Percentiles rank a stretch among this genome's conserved stretches.
These are phyloP conservation scores for Candida boidinii DNA, from an alignment of 805 yeast species.

Conservation along the genomic window DNA sequence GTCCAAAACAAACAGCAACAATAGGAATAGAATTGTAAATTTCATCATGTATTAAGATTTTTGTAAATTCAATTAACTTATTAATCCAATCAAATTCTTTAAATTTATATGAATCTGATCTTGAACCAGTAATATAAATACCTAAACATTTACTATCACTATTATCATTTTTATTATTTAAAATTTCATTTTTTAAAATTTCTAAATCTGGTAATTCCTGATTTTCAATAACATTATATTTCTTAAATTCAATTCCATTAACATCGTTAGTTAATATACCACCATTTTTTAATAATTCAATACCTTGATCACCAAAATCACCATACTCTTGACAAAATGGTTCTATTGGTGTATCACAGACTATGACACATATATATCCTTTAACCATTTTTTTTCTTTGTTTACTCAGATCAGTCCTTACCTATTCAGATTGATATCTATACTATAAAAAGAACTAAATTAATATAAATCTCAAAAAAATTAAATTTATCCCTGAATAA, in stretches of 20 bases:
- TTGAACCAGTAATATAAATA: slow-evolving; percentile 46
- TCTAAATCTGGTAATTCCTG: slow-evolving; percentile 12
- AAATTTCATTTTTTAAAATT: slow-evolving; percentile 20
- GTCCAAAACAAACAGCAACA: slow-evolving; percentile 82
- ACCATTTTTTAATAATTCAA: slow-evolving; percentile 20
- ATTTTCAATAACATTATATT: slow-evolving; percentile 29
- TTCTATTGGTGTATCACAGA: slow-evolving; percentile 28
- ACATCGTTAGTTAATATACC: too few species aligned
- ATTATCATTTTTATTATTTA: slow-evolving; percentile 21
- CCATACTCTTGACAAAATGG: slow-evolving; percentile 28
- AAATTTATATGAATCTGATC: slow-evolving; percentile 39
- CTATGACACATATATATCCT: slow-evolving; percentile 31
- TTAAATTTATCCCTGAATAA: too few species aligned
- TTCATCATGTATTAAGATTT: slow-evolving; percentile 4
- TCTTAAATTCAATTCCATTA: slow-evolving; percentile 18
- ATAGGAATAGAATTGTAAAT: slow-evolving; percentile 30
- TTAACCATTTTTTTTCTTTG: not conserved
- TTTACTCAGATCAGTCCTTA: too few species aligned
- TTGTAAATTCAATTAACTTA: slow-evolving; percentile 28
- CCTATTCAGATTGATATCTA: too few species aligned
- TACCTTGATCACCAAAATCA: slow-evolving; percentile 44
- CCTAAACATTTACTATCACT: too few species aligned
- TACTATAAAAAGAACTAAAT: too few species aligned
- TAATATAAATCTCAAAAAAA: too few species aligned
- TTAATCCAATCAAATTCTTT: slow-evolving; percentile 33